phyloP scores from a whole-genome alignment of 2,329 filamentous ascomycete species.

The Exserohilum rostratum region DNA sequence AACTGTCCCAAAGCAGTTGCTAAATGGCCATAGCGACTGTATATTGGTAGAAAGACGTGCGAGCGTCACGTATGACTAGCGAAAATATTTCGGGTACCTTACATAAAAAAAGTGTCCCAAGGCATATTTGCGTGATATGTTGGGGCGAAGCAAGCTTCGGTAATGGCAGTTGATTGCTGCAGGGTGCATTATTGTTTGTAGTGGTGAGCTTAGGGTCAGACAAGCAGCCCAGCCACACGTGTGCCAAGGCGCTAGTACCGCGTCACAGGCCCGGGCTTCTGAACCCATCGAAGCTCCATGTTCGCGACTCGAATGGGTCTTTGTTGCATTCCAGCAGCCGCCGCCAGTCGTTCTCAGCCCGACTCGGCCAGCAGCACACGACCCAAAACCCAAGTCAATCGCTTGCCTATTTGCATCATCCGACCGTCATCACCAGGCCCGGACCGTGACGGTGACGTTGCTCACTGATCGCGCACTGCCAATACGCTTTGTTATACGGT shows the following conservation, averaged over 20 bases:
- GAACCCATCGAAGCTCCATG: slow-evolving; percentile 14
- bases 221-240: slow-evolving; percentile 3
- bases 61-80: slow-evolving; percentile 11
- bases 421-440: slow-evolving; percentile 2
- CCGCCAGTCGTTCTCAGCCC: slow-evolving; percentile 27
- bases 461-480: slow-evolving; percentile 15
- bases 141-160: neutral
- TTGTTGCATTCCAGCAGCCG: slow-evolving; percentile 27
- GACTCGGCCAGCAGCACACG: slow-evolving; percentile 21
- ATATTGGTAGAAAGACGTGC: slow-evolving; percentile 9
- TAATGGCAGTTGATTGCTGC: neutral
- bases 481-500: slow-evolving; percentile 11
- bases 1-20: neutral
- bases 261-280: slow-evolving; percentile 14
- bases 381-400: neutral
- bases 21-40: neutral
- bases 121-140: neutral
- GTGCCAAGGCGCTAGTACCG: slow-evolving; percentile 21
- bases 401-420: neutral
- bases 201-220: neutral
- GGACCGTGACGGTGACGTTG: slow-evolving; percentile 2
- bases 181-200: neutral
- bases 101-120: slow-evolving; percentile 6
- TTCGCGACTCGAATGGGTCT: slow-evolving; percentile 24
- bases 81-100: slow-evolving; percentile 24